Conservation (phyloP, 139 green algal species). For the Chlamydomonas incerta region DNA sequence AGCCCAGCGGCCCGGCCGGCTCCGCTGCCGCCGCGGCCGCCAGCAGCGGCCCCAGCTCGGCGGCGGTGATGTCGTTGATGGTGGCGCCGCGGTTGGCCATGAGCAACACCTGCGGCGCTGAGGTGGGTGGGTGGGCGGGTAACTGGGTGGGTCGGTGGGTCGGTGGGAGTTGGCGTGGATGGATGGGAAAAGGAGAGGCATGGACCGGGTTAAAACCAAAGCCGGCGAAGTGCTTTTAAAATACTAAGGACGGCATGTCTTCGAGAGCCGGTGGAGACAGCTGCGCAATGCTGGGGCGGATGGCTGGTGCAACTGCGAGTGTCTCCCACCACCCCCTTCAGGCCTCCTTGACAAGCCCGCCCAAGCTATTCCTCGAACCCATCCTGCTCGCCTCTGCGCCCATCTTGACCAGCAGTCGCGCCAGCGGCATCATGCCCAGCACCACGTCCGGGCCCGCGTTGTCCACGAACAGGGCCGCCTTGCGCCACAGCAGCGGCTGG, state of each 20-base stretch:
- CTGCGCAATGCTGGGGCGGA: too few species aligned
- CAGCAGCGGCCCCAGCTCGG: constrained; percentile 82
- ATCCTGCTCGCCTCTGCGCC: constrained; percentile 61
- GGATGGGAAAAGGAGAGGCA: too few species aligned
- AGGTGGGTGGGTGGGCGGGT: too few species aligned
- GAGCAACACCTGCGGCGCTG: constrained; percentile 70
- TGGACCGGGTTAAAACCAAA: too few species aligned
- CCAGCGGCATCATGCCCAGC: constrained; percentile 90
- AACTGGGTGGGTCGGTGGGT: too few species aligned
- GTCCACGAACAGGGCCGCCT: constrained; percentile 92
- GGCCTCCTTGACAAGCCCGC: too few species aligned
- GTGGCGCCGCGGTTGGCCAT: constrained; percentile 84
- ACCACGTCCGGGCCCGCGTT: constrained; percentile 92
- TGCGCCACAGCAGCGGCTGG: constrained; percentile 50
- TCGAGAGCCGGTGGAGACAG: too few species aligned
- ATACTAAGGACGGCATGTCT: too few species aligned
- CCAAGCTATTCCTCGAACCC: not conserved
- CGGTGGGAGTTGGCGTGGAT: too few species aligned
- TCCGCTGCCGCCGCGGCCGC: constrained; percentile 10
- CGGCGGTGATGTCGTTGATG: constrained; percentile 96
- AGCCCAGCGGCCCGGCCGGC: constrained; percentile 6
- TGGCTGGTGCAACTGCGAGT: too few species aligned
- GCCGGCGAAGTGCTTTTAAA: too few species aligned
- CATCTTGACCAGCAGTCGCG: constrained; percentile 80
- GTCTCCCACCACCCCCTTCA: too few species aligned